Evolutionary conservation across 495 filamentous ascomycete genomes (phyloP), one percentile per base, ranked within the genome.

Genomic region (Xylaria telfairii): DNA sequence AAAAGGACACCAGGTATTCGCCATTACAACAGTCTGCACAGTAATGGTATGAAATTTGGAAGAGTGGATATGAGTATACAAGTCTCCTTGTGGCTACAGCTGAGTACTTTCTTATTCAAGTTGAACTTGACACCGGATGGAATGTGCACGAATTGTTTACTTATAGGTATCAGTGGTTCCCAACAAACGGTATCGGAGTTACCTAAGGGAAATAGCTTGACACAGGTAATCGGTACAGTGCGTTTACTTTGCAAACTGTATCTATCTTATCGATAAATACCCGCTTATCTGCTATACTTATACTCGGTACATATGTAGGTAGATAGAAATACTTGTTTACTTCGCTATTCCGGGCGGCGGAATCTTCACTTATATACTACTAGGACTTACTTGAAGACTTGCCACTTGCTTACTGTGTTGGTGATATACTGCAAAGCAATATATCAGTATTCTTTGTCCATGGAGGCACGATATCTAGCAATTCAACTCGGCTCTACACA

Each of bases 111-210:
- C n/a, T n/a, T n/a, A n/a, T n/a, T n/a, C n/a, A n/a, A n/a, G n/a
- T n/a, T n/a, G n/a, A 51, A 24, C 2, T 19, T 51, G n/a, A 12
- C 21, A 19, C 24, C 15, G 24, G 47, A 51, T 46, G 17, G 42
- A n/a, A 47, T 21, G 44, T 8, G 12, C 4, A 10, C 39, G 39
- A 41, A 5, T 21, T 3, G 5, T n/a, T 21, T 21, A 49, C n/a
- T n/a, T n/a, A n/a, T n/a, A n/a, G n/a, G n/a, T 21, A 49, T 49
- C 46, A 49, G 46, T 49, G 47, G 21, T 57, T 57, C 53, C 53
- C 53, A 57, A 57, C 53, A 57, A 57, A 57, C 28, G 26, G 15
- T n/a, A 56, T 15, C 15, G 51, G 49, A 28, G 21, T n/a, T n/a
- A n/a, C n/a, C n/a, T n/a, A n/a, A 3, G n/a, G 2, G 21, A 4